Evolutionary conservation across 208 protist species (phyloP), one percentile per base, ranked within the genome.

Genomic region (Porcisia hertigi): DNA sequence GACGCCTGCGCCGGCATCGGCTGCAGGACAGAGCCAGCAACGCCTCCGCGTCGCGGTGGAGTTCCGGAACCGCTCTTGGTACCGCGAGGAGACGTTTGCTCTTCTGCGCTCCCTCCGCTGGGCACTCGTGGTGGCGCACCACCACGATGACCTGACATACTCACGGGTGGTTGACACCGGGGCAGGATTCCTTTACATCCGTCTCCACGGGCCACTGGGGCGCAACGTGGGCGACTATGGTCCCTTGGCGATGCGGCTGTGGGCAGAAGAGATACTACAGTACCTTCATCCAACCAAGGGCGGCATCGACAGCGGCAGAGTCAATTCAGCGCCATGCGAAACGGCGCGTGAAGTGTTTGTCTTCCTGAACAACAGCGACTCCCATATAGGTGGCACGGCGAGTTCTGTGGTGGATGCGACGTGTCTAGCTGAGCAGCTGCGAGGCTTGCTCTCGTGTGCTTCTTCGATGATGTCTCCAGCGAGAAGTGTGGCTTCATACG

Each of bases 331-430:
- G 36, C 53, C 41, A 18, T 12, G 49, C 20, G 30, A 58, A 23
- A 2, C 57, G 25, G 54, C 30, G 25, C 78, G 84, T 23, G 87
- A 95, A 69, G 88, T 95, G 36, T 95, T 89, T 73, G 81, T 92
- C 30, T 93, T 93, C 59, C 71, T 95, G 57, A 95, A 95, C 78
- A 95, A 95, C 82, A 92, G 83, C 69, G 85, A 93, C 71, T 95
- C 91, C n/a, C 67, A 93, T 45, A 81, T 93, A 23, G 81, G 82
- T 63, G 87, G 87, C 62, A 78, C 84, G 55, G 89, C 85, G 58
- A 95, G 91, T 79, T 95, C 91, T 6, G 84, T 80, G 3, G 88
- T 95, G 72, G 91, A 95, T 63, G 91, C 91, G 23, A 89, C 87
- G 7, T 93, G 81, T 67, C 77, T 95, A 14, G 87, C 88, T 1